Percentiles rank a stretch among this genome's conserved stretches.
Conservation (phyloP, 2,329 filamentous ascomycete species). For the Trichoderma hamatum region DNA sequence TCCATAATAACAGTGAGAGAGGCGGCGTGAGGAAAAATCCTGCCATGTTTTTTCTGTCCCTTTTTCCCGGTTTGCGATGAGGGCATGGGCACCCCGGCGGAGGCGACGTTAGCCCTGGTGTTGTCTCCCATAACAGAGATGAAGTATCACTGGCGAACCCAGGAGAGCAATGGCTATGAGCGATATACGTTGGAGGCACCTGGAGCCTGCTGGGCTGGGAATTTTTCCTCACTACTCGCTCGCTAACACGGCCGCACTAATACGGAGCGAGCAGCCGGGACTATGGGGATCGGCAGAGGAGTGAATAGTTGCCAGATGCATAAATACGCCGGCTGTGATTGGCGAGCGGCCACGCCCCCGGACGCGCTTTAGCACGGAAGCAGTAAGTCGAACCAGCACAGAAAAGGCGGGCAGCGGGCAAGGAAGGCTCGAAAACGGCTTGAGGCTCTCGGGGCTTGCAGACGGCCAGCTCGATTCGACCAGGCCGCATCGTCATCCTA, state of each 20-base stretch:
- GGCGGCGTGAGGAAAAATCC: conserved; percentile 15
- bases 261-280: conserved; percentile 20
- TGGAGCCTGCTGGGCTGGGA: conserved; percentile 26
- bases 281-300: conserved; percentile 27
- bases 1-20: conserved; percentile 4
- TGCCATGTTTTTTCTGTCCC: neutral
- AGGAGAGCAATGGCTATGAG: conserved; percentile 26
- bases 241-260: conserved; percentile 14
- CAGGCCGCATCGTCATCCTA: conserved; percentile 25
- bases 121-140: conserved; percentile 26
- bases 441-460: conserved; percentile 16
- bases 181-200: conserved; percentile 30
- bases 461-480: conserved; percentile 14
- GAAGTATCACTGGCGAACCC: conserved; percentile 25
- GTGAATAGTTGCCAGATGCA: conserved; percentile 23
- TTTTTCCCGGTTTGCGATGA: neutral
- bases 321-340: conserved; percentile 21
- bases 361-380: neutral
- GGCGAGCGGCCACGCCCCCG: neutral
- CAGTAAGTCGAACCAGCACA: neutral
- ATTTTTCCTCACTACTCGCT: neutral
- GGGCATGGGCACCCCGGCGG: conserved; percentile 16
- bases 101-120: conserved; percentile 27
- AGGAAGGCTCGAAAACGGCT: neutral
- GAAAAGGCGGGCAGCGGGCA: neutral